phyloP scores from a whole-genome alignment of 805 yeast species.

The Hemisphaericaspora nanyangensis region DNA sequence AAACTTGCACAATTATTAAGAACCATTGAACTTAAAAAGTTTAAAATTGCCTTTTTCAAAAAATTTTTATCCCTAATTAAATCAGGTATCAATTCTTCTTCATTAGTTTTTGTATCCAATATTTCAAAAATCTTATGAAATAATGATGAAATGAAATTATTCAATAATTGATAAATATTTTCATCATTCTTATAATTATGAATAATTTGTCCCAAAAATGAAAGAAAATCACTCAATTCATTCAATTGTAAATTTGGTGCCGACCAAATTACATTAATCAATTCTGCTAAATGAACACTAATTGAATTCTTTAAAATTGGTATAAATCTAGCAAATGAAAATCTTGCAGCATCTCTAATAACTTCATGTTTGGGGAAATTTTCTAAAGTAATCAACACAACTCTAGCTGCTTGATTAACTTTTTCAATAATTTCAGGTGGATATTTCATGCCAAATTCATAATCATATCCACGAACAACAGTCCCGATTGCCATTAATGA shows the following conservation, averaged over 20 bases:
- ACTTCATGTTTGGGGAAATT: constrained; percentile 60
- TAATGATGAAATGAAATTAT: constrained; percentile 72
- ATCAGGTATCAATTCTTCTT: constrained; percentile 41
- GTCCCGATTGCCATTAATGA: constrained; percentile 86
- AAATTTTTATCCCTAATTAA: constrained; percentile 59
- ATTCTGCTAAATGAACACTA: constrained; percentile 54
- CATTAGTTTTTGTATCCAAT: constrained; percentile 32
- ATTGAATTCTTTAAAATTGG: constrained; percentile 57
- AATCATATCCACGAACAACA: constrained; percentile 79
- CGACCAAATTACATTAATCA: constrained; percentile 59
- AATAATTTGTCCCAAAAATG: constrained; percentile 83
- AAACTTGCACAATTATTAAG: constrained; percentile 78
- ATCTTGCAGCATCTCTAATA: constrained; percentile 82
- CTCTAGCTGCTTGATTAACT: constrained; percentile 70
- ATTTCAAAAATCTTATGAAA: constrained; percentile 56
- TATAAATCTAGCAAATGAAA: constrained; percentile 81
- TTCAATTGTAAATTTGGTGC: constrained; percentile 51
- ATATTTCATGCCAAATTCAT: constrained; percentile 34
- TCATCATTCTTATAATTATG: constrained; percentile 70
- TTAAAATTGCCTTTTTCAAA: constrained; percentile 67
- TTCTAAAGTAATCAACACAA: constrained; percentile 78
- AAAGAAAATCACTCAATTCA: constrained; percentile 76
- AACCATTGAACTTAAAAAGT: constrained; percentile 63
- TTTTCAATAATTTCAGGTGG: constrained; percentile 38
- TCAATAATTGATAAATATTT: constrained; percentile 67